Conservation (phyloP, 1,139 yeast genomes). For the Yamadazyma taylorii region DNA sequence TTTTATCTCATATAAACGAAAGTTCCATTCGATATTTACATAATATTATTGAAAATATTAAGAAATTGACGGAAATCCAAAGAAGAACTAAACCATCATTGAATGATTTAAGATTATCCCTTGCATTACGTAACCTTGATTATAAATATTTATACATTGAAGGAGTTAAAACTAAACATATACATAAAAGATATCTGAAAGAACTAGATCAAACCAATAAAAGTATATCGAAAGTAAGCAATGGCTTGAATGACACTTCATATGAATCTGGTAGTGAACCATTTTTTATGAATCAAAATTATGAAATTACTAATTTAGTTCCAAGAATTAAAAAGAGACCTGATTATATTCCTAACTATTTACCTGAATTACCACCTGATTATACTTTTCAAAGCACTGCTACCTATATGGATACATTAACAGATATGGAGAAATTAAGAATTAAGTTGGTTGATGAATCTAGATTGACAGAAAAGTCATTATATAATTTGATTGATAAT, state of each 20-base stretch:
- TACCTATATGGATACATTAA: constrained; percentile 57
- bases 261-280: constrained; percentile 24
- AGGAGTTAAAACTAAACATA: constrained; percentile 19
- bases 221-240: constrained; percentile 7
- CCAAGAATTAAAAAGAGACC: constrained; percentile 54
- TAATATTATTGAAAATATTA: constrained; percentile 46
- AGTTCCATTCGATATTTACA: constrained; percentile 53
- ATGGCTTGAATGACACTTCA: constrained; percentile 1
- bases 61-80: constrained; percentile 62
- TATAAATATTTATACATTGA: constrained; percentile 49
- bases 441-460: constrained; percentile 78
- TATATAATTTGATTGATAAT: constrained; percentile 56
- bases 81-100: constrained; percentile 62
- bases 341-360: constrained; percentile 65
- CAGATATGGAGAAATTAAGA: constrained; percentile 71
- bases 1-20: constrained; percentile 46
- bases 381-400: constrained; percentile 85
- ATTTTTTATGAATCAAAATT: constrained; percentile 47
- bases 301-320: constrained; percentile 51
- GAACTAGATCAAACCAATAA: constrained; percentile 9
- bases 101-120: constrained; percentile 53
- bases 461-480: constrained; percentile 72
- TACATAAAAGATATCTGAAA: constrained; percentile 6
- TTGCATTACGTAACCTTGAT: constrained; percentile 46
- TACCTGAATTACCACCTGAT: constrained; percentile 90